A percentile compares a stretch with the other conserved stretches of the same genome.
These are phyloP conservation scores for Volutella citrinella DNA, from an alignment of 2,329 filamentous ascomycete species.

Conservation along the genomic window DNA sequence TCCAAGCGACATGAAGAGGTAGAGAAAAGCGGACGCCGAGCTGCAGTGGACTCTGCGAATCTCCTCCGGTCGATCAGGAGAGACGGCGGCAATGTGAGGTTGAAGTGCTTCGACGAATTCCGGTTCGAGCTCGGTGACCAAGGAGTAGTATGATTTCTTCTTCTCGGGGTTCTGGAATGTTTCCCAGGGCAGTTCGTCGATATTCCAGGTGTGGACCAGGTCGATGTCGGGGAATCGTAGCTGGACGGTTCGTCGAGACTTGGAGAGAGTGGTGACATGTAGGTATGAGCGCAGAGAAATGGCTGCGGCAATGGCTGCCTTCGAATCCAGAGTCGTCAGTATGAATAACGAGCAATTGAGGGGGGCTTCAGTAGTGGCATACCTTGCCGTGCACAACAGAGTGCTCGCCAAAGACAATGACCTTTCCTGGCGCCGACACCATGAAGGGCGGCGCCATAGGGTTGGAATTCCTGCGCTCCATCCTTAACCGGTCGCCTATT, in stretches of 20 bases:
- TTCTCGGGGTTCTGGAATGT: slow-evolving; percentile 76
- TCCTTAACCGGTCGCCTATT: slow-evolving; percentile 34
- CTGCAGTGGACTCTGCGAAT: slow-evolving; percentile 80
- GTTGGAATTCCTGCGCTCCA: slow-evolving; percentile 56
- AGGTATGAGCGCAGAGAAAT: slow-evolving; percentile 96
- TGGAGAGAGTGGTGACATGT: slow-evolving; percentile 89
- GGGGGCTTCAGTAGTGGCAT: slow-evolving; percentile 19
- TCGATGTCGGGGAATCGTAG: slow-evolving; percentile 89
- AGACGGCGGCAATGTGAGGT: slow-evolving; percentile 73
- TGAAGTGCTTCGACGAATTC: slow-evolving; percentile 79
- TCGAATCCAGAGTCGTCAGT: slow-evolving; percentile 17
- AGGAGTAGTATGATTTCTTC: slow-evolving; percentile 93
- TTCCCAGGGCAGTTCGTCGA: slow-evolving; percentile 85
- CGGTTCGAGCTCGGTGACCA: slow-evolving; percentile 78
- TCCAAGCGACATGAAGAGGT: slow-evolving; percentile 86
- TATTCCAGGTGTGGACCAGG: slow-evolving; percentile 88
- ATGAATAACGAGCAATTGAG: slow-evolving; percentile 4
- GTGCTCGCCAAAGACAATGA: slow-evolving; percentile 97
- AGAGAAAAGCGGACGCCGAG: slow-evolving; percentile 84
- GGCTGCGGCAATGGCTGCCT: slow-evolving; percentile 90
- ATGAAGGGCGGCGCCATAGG: slow-evolving; percentile 87
- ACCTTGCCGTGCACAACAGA: slow-evolving; percentile 97
- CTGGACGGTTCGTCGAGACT: slow-evolving; percentile 83
- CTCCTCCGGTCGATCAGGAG: slow-evolving; percentile 61
- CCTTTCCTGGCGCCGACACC: slow-evolving; percentile 96